Base-by-base conservation (phyloP, 73 alveolate genomes). In the Paramecium bursaria region DNA sequence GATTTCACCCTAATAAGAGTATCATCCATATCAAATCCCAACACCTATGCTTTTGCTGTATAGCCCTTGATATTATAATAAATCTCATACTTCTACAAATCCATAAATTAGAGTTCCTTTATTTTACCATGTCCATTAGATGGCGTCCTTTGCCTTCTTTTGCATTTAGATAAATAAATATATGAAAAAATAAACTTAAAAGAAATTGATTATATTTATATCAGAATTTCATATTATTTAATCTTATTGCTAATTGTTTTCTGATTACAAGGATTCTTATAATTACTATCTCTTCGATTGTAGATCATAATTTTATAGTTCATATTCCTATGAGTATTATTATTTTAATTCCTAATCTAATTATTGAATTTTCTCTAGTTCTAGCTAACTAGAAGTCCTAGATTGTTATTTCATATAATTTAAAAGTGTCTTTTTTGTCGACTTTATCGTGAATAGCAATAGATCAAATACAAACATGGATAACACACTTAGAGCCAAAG, bases 21-120 rank as follows among this genome's bases (percentile, higher is more conserved):
- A 26, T 87, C 85, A 87, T 94, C 98, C 94, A 92, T 57, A 76
- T 94, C 95, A 80, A 94, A 92, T 46, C 92, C 86, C 4, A 93
- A 89, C 15, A 92, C 87, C 3, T 30, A 30, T 1, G 76, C 51
- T 0, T 29, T 17, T 27, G 52, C 35, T 57, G 27, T 26, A 57
- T 30, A 57, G 15, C 33, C 76, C 76, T n/a, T n/a, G n/a, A n/a
- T 57, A 3, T 14, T 29, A 7, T 27, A 3, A 23, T 0, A 23
- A 1, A 9, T 0, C 7, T 10, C 3, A n/a, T 0, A 2, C n/a
- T 57, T 30, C 76, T 2, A 57, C 33, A 9, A 50, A 30, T 29
- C 76, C 76, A 57, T 57, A 57, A 14, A 57, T 57, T 23, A 57
- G 49, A 27, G 76, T 11, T 30, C 51, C 76, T 22, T 57, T 57